Conservation (phyloP, 352 stramenopile species). For the Phytopythium vexans region DNA sequence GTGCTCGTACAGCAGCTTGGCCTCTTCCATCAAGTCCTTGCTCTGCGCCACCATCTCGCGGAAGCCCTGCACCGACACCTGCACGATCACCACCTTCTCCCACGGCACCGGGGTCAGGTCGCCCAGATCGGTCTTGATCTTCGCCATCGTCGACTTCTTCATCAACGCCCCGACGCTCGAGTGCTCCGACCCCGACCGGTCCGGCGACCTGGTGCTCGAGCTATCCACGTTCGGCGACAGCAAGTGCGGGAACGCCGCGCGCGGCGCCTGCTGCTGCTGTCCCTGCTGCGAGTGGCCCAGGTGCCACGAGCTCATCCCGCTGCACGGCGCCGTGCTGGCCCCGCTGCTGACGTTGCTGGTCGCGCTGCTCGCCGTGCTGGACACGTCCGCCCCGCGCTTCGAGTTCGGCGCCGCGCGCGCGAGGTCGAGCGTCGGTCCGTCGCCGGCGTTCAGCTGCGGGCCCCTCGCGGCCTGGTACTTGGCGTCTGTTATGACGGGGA, state of each 20-base stretch:
- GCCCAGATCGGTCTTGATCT: conserved; percentile 81
- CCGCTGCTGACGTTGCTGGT: conserved; percentile 10
- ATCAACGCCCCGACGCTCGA: conserved; percentile 12
- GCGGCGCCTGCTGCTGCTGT: conserved; percentile 13
- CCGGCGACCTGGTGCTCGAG: conserved; percentile 7
- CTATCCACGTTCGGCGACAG: conserved; percentile 18
- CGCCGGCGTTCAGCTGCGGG: conserved; percentile 5
- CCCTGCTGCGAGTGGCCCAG: neutral
- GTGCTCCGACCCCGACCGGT: conserved; percentile 32
- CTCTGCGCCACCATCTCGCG: conserved; percentile 69
- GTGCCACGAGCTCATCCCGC: conserved; percentile 6
- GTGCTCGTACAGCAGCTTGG: conserved; percentile 83
- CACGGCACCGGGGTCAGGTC: conserved; percentile 70
- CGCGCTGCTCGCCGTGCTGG: conserved; percentile 9
- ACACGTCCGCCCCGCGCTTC: neutral
- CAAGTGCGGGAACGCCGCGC: conserved; percentile 16
- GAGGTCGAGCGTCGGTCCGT: conserved; percentile 10
- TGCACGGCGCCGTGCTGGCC: conserved; percentile 2
- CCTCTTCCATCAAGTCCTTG: conserved; percentile 86
- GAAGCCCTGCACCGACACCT: conserved; percentile 83
- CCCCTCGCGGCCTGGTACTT: conserved; percentile 15
- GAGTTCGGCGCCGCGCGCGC: neutral
- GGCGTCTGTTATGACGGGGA: conserved; percentile 18
- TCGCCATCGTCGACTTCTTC: conserved; percentile 53
- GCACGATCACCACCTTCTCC: conserved; percentile 83